Evolutionary conservation across 1,284 basidiomycete species (phyloP).

Genomic region (Tylopilus sp.): DNA sequence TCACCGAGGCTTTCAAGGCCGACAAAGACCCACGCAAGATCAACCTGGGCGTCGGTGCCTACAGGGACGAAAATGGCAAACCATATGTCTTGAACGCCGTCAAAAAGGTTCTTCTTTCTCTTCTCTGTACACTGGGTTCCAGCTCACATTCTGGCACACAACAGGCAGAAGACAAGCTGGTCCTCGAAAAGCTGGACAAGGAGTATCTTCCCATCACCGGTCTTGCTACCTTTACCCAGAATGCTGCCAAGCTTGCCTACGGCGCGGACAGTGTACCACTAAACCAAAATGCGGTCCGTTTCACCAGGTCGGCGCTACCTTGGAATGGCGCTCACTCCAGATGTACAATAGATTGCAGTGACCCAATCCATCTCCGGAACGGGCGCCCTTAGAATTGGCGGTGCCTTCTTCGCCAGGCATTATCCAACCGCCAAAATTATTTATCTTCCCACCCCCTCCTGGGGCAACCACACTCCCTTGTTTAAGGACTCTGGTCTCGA

Average conservation of each 20-base stretch:
- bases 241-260: constrained; percentile 90
- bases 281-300: constrained; percentile 70
- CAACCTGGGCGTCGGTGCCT: constrained; percentile 93
- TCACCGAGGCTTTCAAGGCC: constrained; percentile 94
- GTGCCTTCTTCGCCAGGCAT: constrained; percentile 88
- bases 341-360: constrained; percentile 67
- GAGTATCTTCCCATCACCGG: constrained; percentile 98
- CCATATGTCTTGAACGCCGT: constrained; percentile 92
- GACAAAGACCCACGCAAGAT: constrained; percentile 91
- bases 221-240: constrained; percentile 82
- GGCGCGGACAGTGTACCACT: constrained; percentile 78
- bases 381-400: constrained; percentile 95
- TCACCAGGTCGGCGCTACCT: constrained; percentile 1
- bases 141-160: constrained; percentile 11
- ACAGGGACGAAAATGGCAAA: constrained; percentile 94
- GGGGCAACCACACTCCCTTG: constrained; percentile 94
- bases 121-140: neutral
- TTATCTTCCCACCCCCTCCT: constrained; percentile 92
- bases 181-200: constrained; percentile 79
- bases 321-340: neutral
- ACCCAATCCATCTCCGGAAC: constrained; percentile 98
- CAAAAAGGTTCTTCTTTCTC: constrained; percentile 58
- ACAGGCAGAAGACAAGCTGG: constrained; percentile 80
- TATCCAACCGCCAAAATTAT: constrained; percentile 88
- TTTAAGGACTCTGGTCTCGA: constrained; percentile 92